Evolutionary conservation across 352 stramenopile species (phyloP), one percentile per base, ranked within the genome.

Genomic region (Plasmopara viticola): DNA sequence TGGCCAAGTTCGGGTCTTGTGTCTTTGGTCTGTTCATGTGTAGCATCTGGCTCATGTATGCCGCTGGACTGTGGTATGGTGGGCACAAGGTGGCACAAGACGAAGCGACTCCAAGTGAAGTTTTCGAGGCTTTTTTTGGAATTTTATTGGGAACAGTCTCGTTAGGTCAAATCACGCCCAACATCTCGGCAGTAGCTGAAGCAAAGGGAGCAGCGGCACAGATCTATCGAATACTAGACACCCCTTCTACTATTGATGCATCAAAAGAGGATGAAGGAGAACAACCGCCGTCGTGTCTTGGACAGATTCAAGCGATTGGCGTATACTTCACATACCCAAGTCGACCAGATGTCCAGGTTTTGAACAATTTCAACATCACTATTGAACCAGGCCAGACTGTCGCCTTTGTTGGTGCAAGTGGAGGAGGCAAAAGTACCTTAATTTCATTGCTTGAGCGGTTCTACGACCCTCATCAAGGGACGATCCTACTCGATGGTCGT

Each of bases 21-120:
- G 30, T 49, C 29, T 49, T 48, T 12, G 44, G 44, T 30, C 14
- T 49, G 14, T 49, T 49, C 17, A 40, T 30, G 29, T 40, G 44
- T 29, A 41, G 44, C 30, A 30, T 41, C 30, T 49, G 44, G 44
- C 15, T 49, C 14, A 40, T 49, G 44, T 49, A 49, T 9, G 44
- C 29, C 0, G 30, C 44, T 0, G 30, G 44, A 30, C 44, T 49
- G 5, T 49, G 44, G 44, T 49, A 49, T 15, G 30, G 44, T 17
- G 44, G 44, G 5, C n/a, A n/a, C 10, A 49, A 49, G n/a, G 44
- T 49, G 6, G 44, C 29, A 40, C 14, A 49, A 4, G 28, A 28
- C 43, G 18, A 49, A 30, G 17, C 44, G 8, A 38, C 44, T 2
- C 44, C 44, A 10, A 29, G 30, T 4, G 29, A 40, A 5, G 30